A percentile compares a stretch with the other conserved stretches of the same genome.
phyloP scores from a whole-genome alignment of 768 basidiomycete genomes.

The Melanogaster broomeanus region DNA sequence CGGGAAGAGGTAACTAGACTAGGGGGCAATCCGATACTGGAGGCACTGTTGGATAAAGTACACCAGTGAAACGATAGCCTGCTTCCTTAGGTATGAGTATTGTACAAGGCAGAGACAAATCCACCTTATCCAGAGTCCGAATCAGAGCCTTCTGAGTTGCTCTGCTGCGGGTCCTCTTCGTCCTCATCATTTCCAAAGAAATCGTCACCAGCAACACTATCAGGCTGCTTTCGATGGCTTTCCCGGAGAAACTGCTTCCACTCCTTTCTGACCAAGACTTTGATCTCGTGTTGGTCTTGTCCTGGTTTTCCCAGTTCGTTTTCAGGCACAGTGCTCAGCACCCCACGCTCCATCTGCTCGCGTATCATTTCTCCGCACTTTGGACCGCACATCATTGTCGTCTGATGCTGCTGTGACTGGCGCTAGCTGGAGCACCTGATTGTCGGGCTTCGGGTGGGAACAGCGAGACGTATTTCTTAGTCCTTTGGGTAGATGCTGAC shows the following conservation, averaged over 20 bases:
- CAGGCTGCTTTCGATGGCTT: constrained; percentile 6
- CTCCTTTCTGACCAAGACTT: constrained; percentile 2
- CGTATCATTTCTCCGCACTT: constrained; percentile 62
- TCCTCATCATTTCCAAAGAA: constrained; percentile 30
- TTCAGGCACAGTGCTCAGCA: constrained; percentile 64
- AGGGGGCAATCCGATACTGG: constrained; percentile 70
- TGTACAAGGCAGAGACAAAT: neutral
- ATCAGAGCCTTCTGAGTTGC: constrained; percentile 16
- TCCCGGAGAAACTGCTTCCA: neutral
- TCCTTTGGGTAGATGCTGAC: constrained; percentile 81
- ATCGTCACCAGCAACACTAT: constrained; percentile 21
- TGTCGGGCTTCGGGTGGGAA: constrained; percentile 67
- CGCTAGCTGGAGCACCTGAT: constrained; percentile 7
- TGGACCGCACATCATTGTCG: constrained; percentile 53
- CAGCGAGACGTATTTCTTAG: constrained; percentile 86
- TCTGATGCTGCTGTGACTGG: constrained; percentile 10
- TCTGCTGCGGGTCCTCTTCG: constrained; percentile 15
- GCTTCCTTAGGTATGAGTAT: neutral
- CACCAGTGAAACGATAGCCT: neutral
- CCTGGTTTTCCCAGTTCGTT: constrained; percentile 23
- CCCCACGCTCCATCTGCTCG: constrained; percentile 59
- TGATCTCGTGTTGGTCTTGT: constrained; percentile 4
- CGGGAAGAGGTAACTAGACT: constrained; percentile 63
- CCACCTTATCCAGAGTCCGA: neutral
- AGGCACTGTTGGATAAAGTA: constrained; percentile 48